These are phyloP conservation scores for Fonsecaea multimorphosa DNA, from an alignment of 2,329 filamentous ascomycete species.

Conservation along the genomic window DNA sequence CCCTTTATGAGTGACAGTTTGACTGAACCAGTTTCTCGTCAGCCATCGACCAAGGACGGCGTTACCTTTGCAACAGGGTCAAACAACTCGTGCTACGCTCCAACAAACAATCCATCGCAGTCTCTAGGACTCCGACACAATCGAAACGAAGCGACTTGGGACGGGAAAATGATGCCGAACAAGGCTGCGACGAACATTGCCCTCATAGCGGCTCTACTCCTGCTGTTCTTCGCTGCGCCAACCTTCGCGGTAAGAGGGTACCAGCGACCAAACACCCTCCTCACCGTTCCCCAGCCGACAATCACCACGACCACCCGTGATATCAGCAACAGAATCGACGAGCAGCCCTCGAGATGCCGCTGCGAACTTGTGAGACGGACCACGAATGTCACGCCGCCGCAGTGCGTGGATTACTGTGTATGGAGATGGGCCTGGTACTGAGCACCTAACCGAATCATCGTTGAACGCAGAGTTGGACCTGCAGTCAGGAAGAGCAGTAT, in stretches of 20 bases:
- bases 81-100: neutral
- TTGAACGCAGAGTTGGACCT: neutral
- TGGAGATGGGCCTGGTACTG: conserved; percentile 24
- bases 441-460: neutral
- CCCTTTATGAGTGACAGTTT: neutral
- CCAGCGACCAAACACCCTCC: conserved; percentile 5
- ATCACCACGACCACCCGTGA: neutral
- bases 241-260: conserved; percentile 9
- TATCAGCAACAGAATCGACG: neutral
- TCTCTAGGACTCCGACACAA: neutral
- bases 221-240: neutral
- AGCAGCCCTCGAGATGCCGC: neutral
- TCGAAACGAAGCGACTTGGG: neutral
- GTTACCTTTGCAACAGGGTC: neutral
- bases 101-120: neutral
- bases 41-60: neutral
- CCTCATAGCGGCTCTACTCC: neutral
- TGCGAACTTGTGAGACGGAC: conserved; percentile 18
- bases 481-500: neutral
- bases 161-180: neutral
- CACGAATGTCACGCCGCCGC: conserved; percentile 10
- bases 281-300: conserved; percentile 6
- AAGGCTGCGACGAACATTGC: neutral
- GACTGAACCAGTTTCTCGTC: neutral
- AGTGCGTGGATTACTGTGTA: conserved; percentile 24